Evolutionary conservation across 192 early-diverging fungal genomes (phyloP).

Genomic region (Coemansia furcata): DNA sequence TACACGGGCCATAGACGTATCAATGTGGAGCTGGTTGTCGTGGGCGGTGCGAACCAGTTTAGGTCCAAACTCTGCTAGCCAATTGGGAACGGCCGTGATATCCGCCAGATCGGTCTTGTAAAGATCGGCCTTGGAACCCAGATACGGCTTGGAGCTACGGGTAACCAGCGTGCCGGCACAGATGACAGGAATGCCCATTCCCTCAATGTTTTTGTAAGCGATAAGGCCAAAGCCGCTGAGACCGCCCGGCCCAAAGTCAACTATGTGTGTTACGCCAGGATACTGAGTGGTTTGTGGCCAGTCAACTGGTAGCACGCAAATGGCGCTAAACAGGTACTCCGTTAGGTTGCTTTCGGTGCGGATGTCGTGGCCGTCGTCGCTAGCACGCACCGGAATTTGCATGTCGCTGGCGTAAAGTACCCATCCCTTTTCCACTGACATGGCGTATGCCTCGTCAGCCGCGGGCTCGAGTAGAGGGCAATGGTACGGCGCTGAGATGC

Average conservation of each 20-base stretch:
- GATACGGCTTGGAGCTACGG: constrained; percentile 41
- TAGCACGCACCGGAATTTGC: constrained; percentile 68
- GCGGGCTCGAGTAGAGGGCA: constrained; percentile 6
- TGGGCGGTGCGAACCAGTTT: constrained; percentile 65
- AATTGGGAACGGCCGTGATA: constrained; percentile 80
- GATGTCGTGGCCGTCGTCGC: constrained; percentile 80
- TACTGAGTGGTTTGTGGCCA: constrained; percentile 61
- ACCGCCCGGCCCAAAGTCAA: constrained; percentile 94
- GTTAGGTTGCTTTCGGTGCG: constrained; percentile 59
- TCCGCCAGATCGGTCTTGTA: constrained; percentile 65
- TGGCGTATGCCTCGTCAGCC: background rate
- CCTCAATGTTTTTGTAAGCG: constrained; percentile 86
- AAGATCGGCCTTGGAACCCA: constrained; percentile 72
- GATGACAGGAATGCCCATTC: constrained; percentile 67
- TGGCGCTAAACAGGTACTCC: constrained; percentile 63
- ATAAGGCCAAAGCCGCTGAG: constrained; percentile 79
- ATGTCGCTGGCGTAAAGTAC: constrained; percentile 13
- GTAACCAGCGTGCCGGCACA: constrained; percentile 23
- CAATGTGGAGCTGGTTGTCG: constrained; percentile 69
- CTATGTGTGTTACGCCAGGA: constrained; percentile 71
- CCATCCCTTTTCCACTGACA: constrained; percentile 31
- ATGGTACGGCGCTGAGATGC: constrained; percentile 84
- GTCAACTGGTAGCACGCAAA: constrained; percentile 61
- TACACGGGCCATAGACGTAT: constrained; percentile 82
- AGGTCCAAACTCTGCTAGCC: constrained; percentile 81